Conservation (phyloP, 2,329 filamentous ascomycete genomes). For the Xylariaceae sp. region DNA sequence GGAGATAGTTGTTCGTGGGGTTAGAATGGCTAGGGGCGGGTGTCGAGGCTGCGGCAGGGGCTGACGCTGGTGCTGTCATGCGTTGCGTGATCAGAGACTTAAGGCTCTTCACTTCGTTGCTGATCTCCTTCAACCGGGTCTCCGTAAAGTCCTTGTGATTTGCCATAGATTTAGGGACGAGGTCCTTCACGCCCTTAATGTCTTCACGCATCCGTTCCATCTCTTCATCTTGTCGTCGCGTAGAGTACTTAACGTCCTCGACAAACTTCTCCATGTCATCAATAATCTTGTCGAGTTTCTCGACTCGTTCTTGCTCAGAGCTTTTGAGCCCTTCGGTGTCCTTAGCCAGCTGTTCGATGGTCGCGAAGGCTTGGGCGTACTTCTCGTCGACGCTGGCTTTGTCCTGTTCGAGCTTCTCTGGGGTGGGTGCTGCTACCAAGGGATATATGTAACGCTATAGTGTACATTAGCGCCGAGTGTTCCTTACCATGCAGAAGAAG, state of each 20-base stretch:
- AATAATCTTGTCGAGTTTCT: slow-evolving; percentile 76
- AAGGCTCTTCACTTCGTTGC: slow-evolving; percentile 82
- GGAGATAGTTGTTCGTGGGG: slow-evolving; percentile 15
- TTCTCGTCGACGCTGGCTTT: slow-evolving; percentile 90
- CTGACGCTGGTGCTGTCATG: slow-evolving; percentile 39
- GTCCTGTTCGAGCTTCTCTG: slow-evolving; percentile 88
- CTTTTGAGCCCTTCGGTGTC: slow-evolving; percentile 87
- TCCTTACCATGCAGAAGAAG: background rate
- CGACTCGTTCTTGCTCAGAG: slow-evolving; percentile 78
- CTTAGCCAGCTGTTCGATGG: slow-evolving; percentile 86
- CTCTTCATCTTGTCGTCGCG: slow-evolving; percentile 80
- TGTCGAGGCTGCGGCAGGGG: slow-evolving; percentile 9
- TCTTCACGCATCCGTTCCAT: slow-evolving; percentile 82
- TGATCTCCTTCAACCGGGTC: slow-evolving; percentile 75
- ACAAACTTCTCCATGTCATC: slow-evolving; percentile 82
- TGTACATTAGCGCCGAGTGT: background rate
- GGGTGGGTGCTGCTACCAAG: slow-evolving; percentile 87
- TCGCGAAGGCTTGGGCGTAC: slow-evolving; percentile 85
- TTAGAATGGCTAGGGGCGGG: slow-evolving; percentile 2
- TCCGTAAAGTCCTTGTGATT: slow-evolving; percentile 84
- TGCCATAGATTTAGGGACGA: slow-evolving; percentile 84
- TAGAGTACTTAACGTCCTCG: slow-evolving; percentile 73
- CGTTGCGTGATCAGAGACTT: slow-evolving; percentile 76
- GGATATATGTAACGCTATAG: slow-evolving; percentile 87
- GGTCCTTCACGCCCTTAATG: slow-evolving; percentile 73